Evolutionary conservation across 495 filamentous ascomycete genomes (phyloP), one percentile per base, ranked within the genome.

Genomic region (Symbiotaphrina buchneri): DNA sequence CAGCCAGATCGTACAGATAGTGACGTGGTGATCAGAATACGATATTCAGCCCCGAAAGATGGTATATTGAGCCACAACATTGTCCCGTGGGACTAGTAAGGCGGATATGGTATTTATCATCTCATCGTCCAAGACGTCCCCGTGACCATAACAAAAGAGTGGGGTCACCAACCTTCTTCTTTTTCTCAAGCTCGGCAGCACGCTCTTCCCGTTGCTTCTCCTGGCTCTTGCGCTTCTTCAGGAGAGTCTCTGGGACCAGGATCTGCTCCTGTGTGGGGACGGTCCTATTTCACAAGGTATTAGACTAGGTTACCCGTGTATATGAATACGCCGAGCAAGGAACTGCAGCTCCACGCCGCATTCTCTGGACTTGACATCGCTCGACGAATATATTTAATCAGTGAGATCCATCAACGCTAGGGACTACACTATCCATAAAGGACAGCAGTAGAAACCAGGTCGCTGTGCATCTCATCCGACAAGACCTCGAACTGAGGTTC

Each of bases 171-270:
- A 95, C 87, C 70, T 81, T 68, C 65, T 83, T 91, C 60, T 70
- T 75, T 63, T 85, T 69, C 54, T 77, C 65, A 37, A 70, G 56
- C 53, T 84, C 80, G 38, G 74, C 71, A 42, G 69, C 56, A 45
- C 69, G 68, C 54, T 82, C 75, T 57, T 85, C 85, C 49, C 81
- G 74, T 49, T 81, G 78, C 70, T 93, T 91, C 71, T 97, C 87
- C 63, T 93, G 85, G 56, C 68, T 75, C 81, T 95, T 97, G 68
- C 87, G 83, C 77, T 97, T 97, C 77, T 94, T 97, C 48, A 94
- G 74, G 50, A 94, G 78, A 44, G 84, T 94, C 73, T 93, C 84
- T 35, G 84, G 84, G 49, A 93, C 82, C 45, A 94, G 72, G 54
- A 94, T 71, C 53, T 93, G 74, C 55, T 93, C 76, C 57, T 75